Percentiles rank a stretch among this genome's conserved stretches.
These are phyloP conservation scores for Tetraselmis striata DNA, from an alignment of 139 green algal species.

Conservation along the genomic window DNA sequence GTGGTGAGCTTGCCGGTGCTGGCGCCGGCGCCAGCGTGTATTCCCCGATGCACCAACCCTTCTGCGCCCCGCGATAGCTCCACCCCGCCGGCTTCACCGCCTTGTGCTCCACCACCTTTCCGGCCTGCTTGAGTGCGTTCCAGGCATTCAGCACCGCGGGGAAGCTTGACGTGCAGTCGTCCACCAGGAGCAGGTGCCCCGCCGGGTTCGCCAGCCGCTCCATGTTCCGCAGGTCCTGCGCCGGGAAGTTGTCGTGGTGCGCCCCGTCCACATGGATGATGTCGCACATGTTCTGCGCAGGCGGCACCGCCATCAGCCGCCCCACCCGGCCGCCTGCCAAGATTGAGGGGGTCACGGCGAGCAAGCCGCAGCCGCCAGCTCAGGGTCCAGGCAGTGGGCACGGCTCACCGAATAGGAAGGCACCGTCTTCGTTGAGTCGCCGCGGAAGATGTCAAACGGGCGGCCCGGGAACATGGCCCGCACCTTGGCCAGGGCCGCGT, in stretches of 20 bases:
- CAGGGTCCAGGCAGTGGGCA: background rate
- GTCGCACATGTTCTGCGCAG: background rate
- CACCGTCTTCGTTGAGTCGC: background rate
- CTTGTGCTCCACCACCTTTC: background rate
- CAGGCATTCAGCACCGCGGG: background rate
- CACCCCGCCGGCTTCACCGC: background rate
- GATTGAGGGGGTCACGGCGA: no score
- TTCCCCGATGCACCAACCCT: background rate
- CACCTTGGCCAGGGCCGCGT: background rate
- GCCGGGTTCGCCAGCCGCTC: background rate
- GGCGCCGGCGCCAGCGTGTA: no score
- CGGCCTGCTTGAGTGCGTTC: background rate
- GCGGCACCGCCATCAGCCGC: no score
- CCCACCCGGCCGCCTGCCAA: no score
- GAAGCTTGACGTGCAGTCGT: background rate
- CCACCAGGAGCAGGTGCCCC: background rate
- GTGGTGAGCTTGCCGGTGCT: no score
- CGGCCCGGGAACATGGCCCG: background rate
- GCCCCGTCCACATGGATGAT: background rate
- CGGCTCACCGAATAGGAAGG: background rate
- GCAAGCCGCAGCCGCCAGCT: no score
- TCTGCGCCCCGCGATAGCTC: background rate
- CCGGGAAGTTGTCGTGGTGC: background rate
- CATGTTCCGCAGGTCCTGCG: background rate
- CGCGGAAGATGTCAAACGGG: background rate